Percentiles rank a stretch among this genome's conserved stretches.
phyloP scores from a whole-genome alignment of 192 early-diverging fungal species.

The Coemansia sp. region DNA sequence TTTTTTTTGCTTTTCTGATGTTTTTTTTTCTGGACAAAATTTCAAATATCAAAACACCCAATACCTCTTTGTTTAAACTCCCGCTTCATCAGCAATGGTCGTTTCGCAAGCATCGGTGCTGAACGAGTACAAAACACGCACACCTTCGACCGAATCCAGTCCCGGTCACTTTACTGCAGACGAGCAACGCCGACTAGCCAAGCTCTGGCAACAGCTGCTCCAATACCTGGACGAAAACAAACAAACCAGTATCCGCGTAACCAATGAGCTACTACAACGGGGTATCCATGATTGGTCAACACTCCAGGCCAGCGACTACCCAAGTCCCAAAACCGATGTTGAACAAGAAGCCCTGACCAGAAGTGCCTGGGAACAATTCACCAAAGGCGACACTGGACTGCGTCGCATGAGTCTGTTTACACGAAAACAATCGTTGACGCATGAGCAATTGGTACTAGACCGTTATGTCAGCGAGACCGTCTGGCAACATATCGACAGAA shows the following conservation, averaged over 20 bases:
- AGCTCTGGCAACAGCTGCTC: slow-evolving; percentile 37
- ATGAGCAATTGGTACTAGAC: slow-evolving; percentile 24
- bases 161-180: slow-evolving; percentile 30
- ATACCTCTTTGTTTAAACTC: not conserved
- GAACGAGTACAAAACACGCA: slow-evolving; percentile 31
- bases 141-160: slow-evolving; percentile 10
- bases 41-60: no score
- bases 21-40: no score
- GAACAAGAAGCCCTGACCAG: slow-evolving; percentile 24
- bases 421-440: slow-evolving; percentile 15
- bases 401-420: slow-evolving; percentile 15
- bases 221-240: slow-evolving; percentile 23
- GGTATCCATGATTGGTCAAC: slow-evolving; percentile 27
- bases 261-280: slow-evolving; percentile 27
- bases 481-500: slow-evolving; percentile 34
- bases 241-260: slow-evolving; percentile 26
- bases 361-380: slow-evolving; percentile 36
- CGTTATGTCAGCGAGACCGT: slow-evolving; percentile 44
- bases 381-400: slow-evolving; percentile 29
- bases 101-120: slow-evolving; percentile 43
- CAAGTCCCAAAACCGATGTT: not conserved
- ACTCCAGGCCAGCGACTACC: slow-evolving; percentile 15
- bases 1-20: no score
- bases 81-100: slow-evolving; percentile 19
- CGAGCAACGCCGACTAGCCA: slow-evolving; percentile 31